Evolutionary conservation across 768 basidiomycete species (phyloP), one percentile per base, ranked within the genome.

Genomic region (Pleurotus pulmonarius): DNA sequence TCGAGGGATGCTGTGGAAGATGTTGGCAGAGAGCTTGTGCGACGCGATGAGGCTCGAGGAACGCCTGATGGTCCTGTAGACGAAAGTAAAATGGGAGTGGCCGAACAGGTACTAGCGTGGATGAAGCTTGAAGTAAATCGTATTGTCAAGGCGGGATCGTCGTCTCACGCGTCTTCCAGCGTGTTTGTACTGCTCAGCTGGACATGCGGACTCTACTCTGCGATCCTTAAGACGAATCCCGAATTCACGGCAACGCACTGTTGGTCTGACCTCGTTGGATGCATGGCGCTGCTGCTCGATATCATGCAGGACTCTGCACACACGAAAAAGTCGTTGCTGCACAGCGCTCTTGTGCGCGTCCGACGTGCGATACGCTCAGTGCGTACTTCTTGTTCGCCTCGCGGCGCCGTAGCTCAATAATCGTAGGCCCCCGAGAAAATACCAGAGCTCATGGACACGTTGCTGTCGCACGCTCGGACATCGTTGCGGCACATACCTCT

Each of bases 91-190:
- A 65, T 85, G 13, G 87, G 87, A 34, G 78, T 90, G 3, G 68
- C 82, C 16, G 87, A 91, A 63, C 81, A 87, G 63, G 79, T 94
- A 13, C 68, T 92, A 37, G 88, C 81, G 43, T 95, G 92, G 91
- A 72, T 92, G 6, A 76, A 81, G 5, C 76, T 77, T 45, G 91
- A 96, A 65, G 83, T 84, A 1, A 76, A 77, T 3, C 79, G 75
- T 46, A 73, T 87, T 16, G 71, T 81, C 2, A 86, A 82, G 62
- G 75, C 75, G 37, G 72, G 76, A 6, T 71, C 74, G 24, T 69
- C 83, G 61, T 76, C 82, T 15, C 79, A 79, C 62, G 83, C 87
- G 0, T 70, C 85, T 9, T 71, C 82, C 5, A 82, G 88, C 56
- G 61, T 85, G 38, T 88, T 86, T 66, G 82, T 88, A 29, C 79